Evolutionary conservation across 768 basidiomycete genomes (phyloP), one percentile per base, ranked within the genome.

Genomic region (Termitomyces sp.): DNA sequence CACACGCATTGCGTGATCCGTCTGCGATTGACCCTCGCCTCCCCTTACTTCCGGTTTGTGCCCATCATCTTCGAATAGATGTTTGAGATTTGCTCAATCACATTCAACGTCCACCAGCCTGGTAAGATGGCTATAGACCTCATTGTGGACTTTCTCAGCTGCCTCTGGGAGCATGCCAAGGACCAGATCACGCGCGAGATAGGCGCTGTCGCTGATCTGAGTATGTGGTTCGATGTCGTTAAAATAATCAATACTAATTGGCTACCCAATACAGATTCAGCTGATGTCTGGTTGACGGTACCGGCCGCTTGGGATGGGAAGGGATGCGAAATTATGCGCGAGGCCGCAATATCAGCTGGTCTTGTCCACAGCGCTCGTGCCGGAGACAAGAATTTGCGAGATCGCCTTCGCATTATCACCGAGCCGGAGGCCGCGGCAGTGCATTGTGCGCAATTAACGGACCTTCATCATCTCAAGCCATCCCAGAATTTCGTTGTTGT

Each of bases 401-500:
- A 93, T 63, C 84, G 93, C 18, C 75, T 95, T 37, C 82, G 81
- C 56, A 93, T 95, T 63, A 93, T 95, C 69, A 92, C 90, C 72
- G 82, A 84, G 57, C 82, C 82, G 5, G 93, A 94, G 71, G 93
- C 93, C 1, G 93, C 92, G n/a, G 93, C 93, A 8, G 89, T 94
- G 9, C 93, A 95, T 59, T 93, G 91, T 59, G 91, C 89, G 3
- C 84, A 88, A 58, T 76, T 95, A 52, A 90, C 89, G 32, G 85
- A 89, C 58, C 75, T 95, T 3, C 90, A 93, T 71, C 86, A 87
- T 62, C 74, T 95, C 54, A 85, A 83, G 51, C 82, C 90, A 0
- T 88, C 86, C 22, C 91, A 95, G 67, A 91, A 86, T 62, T 95
- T 95, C 68, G 86, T 95, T 70, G 89, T 95, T n/a, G 92, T 89